These are phyloP conservation scores for Penicillium polonicum DNA, from an alignment of 2,329 filamentous ascomycete genomes.

Conservation along the genomic window DNA sequence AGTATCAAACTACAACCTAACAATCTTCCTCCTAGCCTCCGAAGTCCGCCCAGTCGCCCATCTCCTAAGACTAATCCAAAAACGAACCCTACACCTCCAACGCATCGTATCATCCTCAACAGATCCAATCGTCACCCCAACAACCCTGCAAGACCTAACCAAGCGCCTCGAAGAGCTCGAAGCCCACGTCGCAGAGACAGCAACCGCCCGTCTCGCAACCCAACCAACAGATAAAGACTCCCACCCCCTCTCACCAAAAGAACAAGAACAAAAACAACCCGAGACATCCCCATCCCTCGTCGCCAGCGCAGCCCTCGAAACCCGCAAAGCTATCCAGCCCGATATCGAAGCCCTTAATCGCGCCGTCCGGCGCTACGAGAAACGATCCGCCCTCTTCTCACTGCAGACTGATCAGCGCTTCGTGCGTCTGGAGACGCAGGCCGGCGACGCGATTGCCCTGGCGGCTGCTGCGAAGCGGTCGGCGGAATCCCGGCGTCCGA, in stretches of 20 bases:
- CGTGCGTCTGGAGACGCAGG: conserved; percentile 65
- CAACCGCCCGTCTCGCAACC: conserved; percentile 21
- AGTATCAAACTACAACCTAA: conserved; percentile 89
- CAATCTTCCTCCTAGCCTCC: conserved; percentile 82
- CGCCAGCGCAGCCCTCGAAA: conserved; percentile 49
- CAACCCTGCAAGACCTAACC: conserved; percentile 55
- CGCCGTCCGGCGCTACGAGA: conserved; percentile 87
- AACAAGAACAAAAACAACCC: not conserved
- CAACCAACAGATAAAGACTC: not conserved
- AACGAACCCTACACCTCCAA: conserved; percentile 78
- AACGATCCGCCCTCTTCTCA: conserved; percentile 73
- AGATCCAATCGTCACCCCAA: conserved; percentile 23
- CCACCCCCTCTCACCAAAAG: conserved; percentile 10
- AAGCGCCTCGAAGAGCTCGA: conserved; percentile 71
- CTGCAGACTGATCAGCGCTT: conserved; percentile 75
- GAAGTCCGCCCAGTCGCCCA: conserved; percentile 83
- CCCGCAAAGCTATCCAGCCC: conserved; percentile 67
- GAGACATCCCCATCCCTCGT: conserved; percentile 43
- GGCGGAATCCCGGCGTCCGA: conserved; percentile 19
- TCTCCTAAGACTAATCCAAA: conserved; percentile 74
- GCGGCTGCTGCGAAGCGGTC: conserved; percentile 64
- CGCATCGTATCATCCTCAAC: conserved; percentile 55
- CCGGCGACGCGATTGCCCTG: conserved; percentile 77
- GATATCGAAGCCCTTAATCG: conserved; percentile 86
- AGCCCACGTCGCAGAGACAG: conserved; percentile 49